Evolutionary conservation across 495 filamentous ascomycete genomes (phyloP), one percentile per base, ranked within the genome.

Genomic region (Letharia lupina): DNA sequence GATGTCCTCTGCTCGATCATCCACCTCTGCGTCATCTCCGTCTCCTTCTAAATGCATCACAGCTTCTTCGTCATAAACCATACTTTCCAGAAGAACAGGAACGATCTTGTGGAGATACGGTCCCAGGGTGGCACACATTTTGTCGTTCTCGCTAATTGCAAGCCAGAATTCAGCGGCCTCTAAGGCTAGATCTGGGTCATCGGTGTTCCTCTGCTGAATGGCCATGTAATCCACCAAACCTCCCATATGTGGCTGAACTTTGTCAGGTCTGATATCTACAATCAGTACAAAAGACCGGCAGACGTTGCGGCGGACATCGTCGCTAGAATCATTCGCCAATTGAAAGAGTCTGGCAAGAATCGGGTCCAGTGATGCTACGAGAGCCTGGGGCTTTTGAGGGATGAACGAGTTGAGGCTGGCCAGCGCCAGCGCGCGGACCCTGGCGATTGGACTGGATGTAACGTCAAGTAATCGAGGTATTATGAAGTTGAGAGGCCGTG

Each of bases 161-260:
- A 99, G 84, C 91, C 93, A 99, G 73, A 99, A 99, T 75, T 98
- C 94, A 11, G 95, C 93, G 20, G 94, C 94, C 75, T 98, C 94
- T 45, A 94, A 86, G 52, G 93, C 91, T 60, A 98, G 82, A 60
- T 98, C 94, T 60, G 91, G 89, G 69, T 96, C 93, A 41, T 94
- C 89, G 50, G 77, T 77, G 65, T 87, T 91, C 70, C 87, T 83
- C 75, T 98, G 94, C 74, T 98, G 93, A 37, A 86, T 77, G 66
- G 96, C 82, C 76, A 96, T 96, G 74, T 96, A 99, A 73, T 92
- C 89, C 40, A 98, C 93, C 63, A 99, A 80, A 2, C 90, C 94
- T 64, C 81, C 81, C 78, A 99, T 87, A 72, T 98, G 89, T 31
- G 94, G 94, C 40, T 89, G 80, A 63, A 99, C 86, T 78, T 91